These are phyloP conservation scores for Myxozyma neotropica DNA, from an alignment of 805 yeast genomes.

Conservation along the genomic window DNA sequence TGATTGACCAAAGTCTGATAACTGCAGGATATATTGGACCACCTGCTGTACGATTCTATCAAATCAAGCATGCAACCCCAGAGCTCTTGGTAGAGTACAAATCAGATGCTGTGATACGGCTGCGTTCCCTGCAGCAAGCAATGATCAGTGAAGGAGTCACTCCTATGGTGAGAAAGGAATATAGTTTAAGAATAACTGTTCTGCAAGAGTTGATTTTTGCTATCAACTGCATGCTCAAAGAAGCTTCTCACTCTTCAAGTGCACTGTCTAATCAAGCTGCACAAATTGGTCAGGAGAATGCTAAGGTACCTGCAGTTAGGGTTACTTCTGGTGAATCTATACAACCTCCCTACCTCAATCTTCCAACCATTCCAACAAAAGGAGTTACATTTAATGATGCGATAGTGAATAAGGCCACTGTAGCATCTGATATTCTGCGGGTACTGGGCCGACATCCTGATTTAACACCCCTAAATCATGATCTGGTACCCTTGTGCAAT, in stretches of 20 bases:
- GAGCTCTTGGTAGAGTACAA: too few species aligned
- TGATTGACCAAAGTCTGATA: too few species aligned
- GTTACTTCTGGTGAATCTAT: too few species aligned
- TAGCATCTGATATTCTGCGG: slow-evolving; percentile 3
- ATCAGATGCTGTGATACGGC: neutral
- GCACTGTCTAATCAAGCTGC: neutral
- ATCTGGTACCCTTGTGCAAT: slow-evolving; percentile 3
- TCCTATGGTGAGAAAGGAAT: neutral
- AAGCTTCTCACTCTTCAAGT: too few species aligned
- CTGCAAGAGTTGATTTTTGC: neutral
- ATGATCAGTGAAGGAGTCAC: neutral
- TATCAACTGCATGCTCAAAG: neutral
- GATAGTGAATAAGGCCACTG: neutral
- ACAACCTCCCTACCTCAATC: neutral
- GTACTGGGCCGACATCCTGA: slow-evolving; percentile 9
- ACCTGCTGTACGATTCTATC: too few species aligned
- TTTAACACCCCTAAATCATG: slow-evolving; percentile 9
- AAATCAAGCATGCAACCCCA: too few species aligned
- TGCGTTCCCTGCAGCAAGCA: neutral
- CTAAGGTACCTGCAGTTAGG: too few species aligned
- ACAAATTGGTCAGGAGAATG: too few species aligned
- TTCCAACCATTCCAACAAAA: neutral
- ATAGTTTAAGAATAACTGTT: neutral
- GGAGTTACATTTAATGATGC: neutral
- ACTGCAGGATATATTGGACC: too few species aligned